These are phyloP conservation scores for Cardiospermum halicacabum DNA, from an alignment of 345 rosid species.

Conservation along the genomic window DNA sequence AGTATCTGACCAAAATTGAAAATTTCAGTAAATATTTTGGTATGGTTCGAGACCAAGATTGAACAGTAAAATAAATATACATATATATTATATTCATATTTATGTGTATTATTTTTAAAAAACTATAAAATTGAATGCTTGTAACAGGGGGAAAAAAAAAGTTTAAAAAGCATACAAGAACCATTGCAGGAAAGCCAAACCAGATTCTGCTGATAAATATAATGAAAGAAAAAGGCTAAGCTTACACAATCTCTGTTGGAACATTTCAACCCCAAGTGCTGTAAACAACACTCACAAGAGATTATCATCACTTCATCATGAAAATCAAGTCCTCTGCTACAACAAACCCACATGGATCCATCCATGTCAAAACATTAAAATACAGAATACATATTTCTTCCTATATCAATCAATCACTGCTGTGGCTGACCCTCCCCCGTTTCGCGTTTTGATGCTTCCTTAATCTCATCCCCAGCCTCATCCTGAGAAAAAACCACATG, in stretches of 20 bases:
- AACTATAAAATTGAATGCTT: too few species aligned
- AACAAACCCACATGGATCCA: constrained; percentile 26
- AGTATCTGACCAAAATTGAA: too few species aligned
- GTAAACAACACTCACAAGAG: constrained; percentile 12
- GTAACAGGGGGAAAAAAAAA: too few species aligned
- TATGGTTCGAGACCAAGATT: too few species aligned
- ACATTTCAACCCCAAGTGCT: constrained; percentile 21
- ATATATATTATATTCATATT: too few species aligned
- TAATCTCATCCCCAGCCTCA: constrained; percentile 83
- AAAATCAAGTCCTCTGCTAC: constrained; percentile 33
- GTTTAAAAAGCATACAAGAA: too few species aligned
- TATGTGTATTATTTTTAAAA: too few species aligned
- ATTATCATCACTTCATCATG: constrained; percentile 25
- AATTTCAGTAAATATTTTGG: too few species aligned
- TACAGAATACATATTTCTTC: constrained; percentile 28
- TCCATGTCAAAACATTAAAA: constrained; percentile 31
- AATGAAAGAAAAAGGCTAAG: constrained; percentile 20
- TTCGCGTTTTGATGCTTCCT: constrained; percentile 73
- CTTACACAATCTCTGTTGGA: constrained; percentile 19
- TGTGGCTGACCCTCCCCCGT: constrained; percentile 50
- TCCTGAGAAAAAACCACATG: constrained; percentile 37
- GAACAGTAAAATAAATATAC: too few species aligned
- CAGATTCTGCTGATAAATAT: constrained; percentile 27
- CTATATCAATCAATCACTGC: constrained; percentile 32
- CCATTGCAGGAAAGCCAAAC: constrained; percentile 17